These are phyloP conservation scores for Fusarium abutilonis DNA, from an alignment of 2,329 filamentous ascomycete species.

Conservation along the genomic window DNA sequence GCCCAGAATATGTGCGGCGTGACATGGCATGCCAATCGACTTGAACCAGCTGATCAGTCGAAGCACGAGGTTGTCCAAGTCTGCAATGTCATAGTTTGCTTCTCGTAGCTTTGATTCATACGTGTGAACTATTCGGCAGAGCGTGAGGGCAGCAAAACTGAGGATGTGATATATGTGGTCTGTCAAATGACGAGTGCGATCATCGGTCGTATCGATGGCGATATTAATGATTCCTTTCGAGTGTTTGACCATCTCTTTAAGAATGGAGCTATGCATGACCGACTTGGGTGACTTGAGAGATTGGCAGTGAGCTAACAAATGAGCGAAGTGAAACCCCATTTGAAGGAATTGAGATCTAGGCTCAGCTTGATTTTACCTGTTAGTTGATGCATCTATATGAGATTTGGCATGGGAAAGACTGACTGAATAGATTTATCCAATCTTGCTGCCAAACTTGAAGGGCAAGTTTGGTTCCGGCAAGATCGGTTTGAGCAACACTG, in stretches of 20 bases:
- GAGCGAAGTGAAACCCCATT: conserved; percentile 46
- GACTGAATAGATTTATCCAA: conserved; percentile 40
- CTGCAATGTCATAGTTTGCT: conserved; percentile 19
- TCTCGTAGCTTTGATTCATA: conserved; percentile 36
- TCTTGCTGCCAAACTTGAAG: conserved; percentile 39
- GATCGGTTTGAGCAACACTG: conserved; percentile 9
- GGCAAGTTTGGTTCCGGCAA: conserved; percentile 13
- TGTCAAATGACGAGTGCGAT: conserved; percentile 44
- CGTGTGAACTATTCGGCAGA: conserved; percentile 38
- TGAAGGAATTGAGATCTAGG: conserved; percentile 46
- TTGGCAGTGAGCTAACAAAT: conserved; percentile 41
- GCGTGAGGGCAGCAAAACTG: conserved; percentile 43
- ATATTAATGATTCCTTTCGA: conserved; percentile 44
- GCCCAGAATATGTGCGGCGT: conserved; percentile 41
- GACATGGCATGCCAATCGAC: conserved; percentile 41
- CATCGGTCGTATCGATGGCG: conserved; percentile 45
- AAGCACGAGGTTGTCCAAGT: conserved; percentile 30
- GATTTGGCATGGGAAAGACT: neutral
- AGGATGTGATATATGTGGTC: conserved; percentile 47
- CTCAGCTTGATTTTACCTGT: conserved; percentile 27
- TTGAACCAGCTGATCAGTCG: conserved; percentile 40
- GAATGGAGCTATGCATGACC: conserved; percentile 13
- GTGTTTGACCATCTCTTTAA: conserved; percentile 41
- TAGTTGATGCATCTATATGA: neutral
- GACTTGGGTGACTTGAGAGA: conserved; percentile 33